These are phyloP conservation scores for Pythium oligandrum DNA, from an alignment of 352 stramenopile species.

Conservation along the genomic window DNA sequence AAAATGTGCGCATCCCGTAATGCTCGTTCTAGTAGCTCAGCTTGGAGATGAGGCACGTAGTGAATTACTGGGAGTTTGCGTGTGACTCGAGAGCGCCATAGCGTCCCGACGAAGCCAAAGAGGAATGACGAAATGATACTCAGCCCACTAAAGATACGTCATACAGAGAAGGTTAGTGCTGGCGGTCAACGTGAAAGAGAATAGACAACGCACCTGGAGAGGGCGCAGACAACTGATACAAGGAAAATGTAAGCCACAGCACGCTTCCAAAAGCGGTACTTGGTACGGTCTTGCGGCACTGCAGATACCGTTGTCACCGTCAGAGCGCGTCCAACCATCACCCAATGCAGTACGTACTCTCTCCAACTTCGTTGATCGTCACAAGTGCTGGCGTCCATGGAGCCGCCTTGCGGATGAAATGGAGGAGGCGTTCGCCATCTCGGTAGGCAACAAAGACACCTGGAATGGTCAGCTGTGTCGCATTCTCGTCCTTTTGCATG, in stretches of 20 bases:
- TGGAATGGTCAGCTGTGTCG: slow-evolving; percentile 53
- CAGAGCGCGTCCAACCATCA: slow-evolving; percentile 4
- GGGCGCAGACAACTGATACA: slow-evolving; percentile 71
- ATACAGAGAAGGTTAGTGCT: no score
- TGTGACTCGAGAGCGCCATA: slow-evolving; percentile 35
- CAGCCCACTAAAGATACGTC: slow-evolving; percentile 25
- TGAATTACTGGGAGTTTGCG: slow-evolving; percentile 45
- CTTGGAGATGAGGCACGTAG: slow-evolving; percentile 25
- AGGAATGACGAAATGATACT: slow-evolving; percentile 63
- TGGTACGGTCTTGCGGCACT: slow-evolving; percentile 54
- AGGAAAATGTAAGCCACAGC: slow-evolving; percentile 72
- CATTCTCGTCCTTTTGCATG: slow-evolving; percentile 82
- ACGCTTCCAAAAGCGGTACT: slow-evolving; percentile 59
- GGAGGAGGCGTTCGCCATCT: slow-evolving; percentile 53
- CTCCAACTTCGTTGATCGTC: slow-evolving; percentile 49
- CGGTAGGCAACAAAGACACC: slow-evolving; percentile 69
- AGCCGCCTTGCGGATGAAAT: slow-evolving; percentile 23
- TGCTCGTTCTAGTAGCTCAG: slow-evolving; percentile 15
- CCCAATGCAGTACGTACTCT: slow-evolving; percentile 35
- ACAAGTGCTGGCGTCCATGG: slow-evolving; percentile 59
- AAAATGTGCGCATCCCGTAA: slow-evolving; percentile 14
- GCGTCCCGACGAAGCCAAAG: slow-evolving; percentile 60
- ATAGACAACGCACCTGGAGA: slow-evolving; percentile 39
- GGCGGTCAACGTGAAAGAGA: not conserved
- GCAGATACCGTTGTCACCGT: not conserved